phyloP scores from a whole-genome alignment of 1,139 yeast genomes.

The Nakaseomyces glabratus region DNA sequence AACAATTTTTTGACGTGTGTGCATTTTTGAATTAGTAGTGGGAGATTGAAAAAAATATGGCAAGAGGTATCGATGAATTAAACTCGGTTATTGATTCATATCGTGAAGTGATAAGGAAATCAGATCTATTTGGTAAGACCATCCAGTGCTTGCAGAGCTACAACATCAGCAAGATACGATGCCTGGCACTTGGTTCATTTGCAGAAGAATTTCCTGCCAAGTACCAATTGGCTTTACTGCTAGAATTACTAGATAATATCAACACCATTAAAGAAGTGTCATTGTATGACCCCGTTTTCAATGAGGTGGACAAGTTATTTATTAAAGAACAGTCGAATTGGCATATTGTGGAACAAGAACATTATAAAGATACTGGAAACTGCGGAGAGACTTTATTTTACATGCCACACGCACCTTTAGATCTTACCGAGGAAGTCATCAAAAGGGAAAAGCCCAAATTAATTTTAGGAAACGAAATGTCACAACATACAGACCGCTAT shows the following conservation, averaged over 20 bases:
- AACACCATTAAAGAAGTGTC: constrained; percentile 33
- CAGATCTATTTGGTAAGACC: constrained; percentile 27
- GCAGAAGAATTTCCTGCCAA: constrained; percentile 47
- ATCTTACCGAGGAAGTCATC: constrained; percentile 43
- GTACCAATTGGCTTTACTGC: constrained; percentile 54
- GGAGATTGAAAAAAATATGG: too few species aligned
- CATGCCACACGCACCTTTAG: constrained; percentile 69
- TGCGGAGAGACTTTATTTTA: constrained; percentile 37
- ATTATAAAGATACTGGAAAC: constrained; percentile 10
- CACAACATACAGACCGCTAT: constrained; percentile 45
- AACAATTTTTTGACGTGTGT: too few species aligned
- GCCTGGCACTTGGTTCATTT: constrained; percentile 69
- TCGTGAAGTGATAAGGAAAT: constrained; percentile 19
- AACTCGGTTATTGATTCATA: too few species aligned
- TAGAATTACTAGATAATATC: constrained; percentile 31
- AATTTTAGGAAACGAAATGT: constrained; percentile 42
- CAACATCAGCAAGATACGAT: constrained; percentile 37
- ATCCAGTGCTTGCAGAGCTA: constrained; percentile 10
- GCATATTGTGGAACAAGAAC: constrained; percentile 19
- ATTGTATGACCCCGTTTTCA: constrained; percentile 58
- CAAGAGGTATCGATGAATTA: too few species aligned
- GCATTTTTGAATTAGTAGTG: too few species aligned
- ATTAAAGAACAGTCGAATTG: constrained; percentile 26
- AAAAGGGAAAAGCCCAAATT: constrained; percentile 31
- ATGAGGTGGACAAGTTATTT: constrained; percentile 35